Percentiles rank a stretch among this genome's conserved stretches.
Evolutionary conservation across 2,329 filamentous ascomycete species (phyloP).

Genomic region (Immersiporthe knoxdaviesiana): DNA sequence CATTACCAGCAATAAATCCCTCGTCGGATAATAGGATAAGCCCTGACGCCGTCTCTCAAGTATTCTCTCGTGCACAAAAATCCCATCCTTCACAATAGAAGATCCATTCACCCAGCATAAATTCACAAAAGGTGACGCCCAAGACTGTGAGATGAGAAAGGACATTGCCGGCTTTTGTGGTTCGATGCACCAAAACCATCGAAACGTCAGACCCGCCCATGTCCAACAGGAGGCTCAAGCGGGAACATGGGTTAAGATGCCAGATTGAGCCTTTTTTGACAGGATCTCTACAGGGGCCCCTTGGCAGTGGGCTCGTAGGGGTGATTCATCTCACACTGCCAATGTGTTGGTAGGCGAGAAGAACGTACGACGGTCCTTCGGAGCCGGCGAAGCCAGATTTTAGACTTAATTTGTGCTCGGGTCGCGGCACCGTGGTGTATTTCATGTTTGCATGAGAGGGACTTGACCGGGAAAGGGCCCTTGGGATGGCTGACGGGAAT

Average conservation of each 20-base stretch:
- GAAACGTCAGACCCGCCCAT: constrained; percentile 12
- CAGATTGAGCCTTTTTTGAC: neutral
- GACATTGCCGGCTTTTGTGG: neutral
- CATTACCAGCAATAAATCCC: neutral
- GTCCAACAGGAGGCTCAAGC: constrained; percentile 12
- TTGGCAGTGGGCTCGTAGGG: neutral
- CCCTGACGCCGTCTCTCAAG: neutral
- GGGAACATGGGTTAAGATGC: neutral
- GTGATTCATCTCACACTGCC: neutral
- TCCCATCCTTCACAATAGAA: neutral
- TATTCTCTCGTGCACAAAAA: neutral
- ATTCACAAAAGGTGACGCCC: neutral
- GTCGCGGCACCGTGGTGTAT: neutral
- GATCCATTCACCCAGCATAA: neutral
- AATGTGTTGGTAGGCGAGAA: constrained; percentile 5
- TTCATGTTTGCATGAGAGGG: neutral
- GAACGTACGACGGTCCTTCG: neutral
- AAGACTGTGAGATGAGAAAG: neutral
- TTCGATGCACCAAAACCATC: constrained; percentile 6
- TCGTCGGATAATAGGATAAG: neutral
- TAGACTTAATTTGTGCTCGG: neutral
- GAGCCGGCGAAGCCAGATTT: neutral
- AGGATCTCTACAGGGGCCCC: neutral
- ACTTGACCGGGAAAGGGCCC: neutral
- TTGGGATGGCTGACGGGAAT: neutral